Conservation (phyloP, 2,329 filamentous ascomycete genomes). For the Diaporthe ilicicola region DNA sequence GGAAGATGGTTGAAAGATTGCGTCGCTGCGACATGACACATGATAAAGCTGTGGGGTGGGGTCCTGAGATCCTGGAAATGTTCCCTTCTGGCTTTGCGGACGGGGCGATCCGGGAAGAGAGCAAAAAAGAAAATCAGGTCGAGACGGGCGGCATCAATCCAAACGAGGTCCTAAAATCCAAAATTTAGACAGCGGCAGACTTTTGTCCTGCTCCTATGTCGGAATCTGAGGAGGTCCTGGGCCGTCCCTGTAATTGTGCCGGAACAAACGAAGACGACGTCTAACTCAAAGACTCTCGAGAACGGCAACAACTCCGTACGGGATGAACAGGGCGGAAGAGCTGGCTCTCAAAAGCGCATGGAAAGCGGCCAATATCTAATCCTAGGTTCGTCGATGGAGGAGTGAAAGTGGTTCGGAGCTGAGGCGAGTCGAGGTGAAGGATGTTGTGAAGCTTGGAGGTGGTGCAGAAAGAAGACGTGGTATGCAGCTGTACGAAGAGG, state of each 20-base stretch:
- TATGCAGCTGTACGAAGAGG: slow-evolving; percentile 29
- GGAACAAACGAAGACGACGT: slow-evolving; percentile 48
- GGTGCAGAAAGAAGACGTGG: slow-evolving; percentile 26
- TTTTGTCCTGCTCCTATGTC: slow-evolving; percentile 37
- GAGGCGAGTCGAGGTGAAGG: slow-evolving; percentile 28
- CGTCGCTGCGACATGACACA: slow-evolving; percentile 27
- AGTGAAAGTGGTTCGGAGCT: slow-evolving; percentile 15
- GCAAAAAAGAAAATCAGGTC: slow-evolving; percentile 27
- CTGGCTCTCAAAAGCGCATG: not conserved
- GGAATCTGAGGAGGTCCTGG: slow-evolving; percentile 34
- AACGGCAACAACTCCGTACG: slow-evolving; percentile 34
- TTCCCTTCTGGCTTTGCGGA: slow-evolving; percentile 19
- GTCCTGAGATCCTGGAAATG: slow-evolving; percentile 10
- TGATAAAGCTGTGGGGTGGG: slow-evolving; percentile 8
- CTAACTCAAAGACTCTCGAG: slow-evolving; percentile 59
- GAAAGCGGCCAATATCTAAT: slow-evolving; percentile 11
- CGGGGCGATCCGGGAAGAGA: slow-evolving; percentile 17
- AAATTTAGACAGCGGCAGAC: slow-evolving; percentile 38
- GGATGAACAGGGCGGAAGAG: slow-evolving; percentile 34
- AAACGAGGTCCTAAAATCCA: slow-evolving; percentile 27
- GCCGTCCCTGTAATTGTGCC: slow-evolving; percentile 24
- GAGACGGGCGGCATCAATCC: slow-evolving; percentile 19
- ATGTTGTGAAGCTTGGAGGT: slow-evolving; percentile 23
- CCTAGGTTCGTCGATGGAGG: slow-evolving; percentile 23
- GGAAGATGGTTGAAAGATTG: slow-evolving; percentile 15